A percentile compares a stretch with the other conserved stretches of the same genome.
These are phyloP conservation scores for Pseudopithomyces maydicus DNA, from an alignment of 2,329 filamentous ascomycete genomes.

Conservation along the genomic window DNA sequence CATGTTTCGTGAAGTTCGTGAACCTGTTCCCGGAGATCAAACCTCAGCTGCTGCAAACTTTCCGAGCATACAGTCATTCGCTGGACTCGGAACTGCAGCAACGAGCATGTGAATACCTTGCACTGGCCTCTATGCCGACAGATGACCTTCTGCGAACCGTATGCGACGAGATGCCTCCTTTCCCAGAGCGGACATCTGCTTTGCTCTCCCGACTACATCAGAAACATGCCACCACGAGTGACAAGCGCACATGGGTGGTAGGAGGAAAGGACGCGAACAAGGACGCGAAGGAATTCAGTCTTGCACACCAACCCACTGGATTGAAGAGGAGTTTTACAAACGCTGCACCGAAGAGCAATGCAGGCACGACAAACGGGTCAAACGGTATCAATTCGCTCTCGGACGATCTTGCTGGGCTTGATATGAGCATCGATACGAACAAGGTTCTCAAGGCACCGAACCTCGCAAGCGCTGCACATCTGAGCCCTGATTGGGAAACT, in stretches of 20 bases:
- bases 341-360: constrained; percentile 40
- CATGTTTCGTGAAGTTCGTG: constrained; percentile 96
- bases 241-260: constrained; percentile 97
- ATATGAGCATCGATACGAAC: constrained; percentile 69
- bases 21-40: constrained; percentile 99
- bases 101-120: constrained; percentile 91
- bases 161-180: constrained; percentile 98
- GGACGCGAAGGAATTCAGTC: constrained; percentile 76
- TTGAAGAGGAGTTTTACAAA: constrained; percentile 84
- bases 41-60: constrained; percentile 87
- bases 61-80: constrained; percentile 90
- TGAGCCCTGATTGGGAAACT: constrained; percentile 92
- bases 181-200: constrained; percentile 91
- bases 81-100: constrained; percentile 96
- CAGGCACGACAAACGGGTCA: constrained; percentile 40
- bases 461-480: constrained; percentile 86
- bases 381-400: constrained; percentile 59
- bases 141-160: constrained; percentile 92
- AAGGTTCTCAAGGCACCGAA: constrained; percentile 73
- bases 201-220: constrained; percentile 90
- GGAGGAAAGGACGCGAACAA: constrained; percentile 92
- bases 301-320: constrained; percentile 75
- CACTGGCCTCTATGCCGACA: constrained; percentile 80
- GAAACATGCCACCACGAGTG: constrained; percentile 89
- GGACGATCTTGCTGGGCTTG: constrained; percentile 74